phyloP scores from a whole-genome alignment of 2,329 filamentous ascomycete species.

The Fusarium sp. region DNA sequence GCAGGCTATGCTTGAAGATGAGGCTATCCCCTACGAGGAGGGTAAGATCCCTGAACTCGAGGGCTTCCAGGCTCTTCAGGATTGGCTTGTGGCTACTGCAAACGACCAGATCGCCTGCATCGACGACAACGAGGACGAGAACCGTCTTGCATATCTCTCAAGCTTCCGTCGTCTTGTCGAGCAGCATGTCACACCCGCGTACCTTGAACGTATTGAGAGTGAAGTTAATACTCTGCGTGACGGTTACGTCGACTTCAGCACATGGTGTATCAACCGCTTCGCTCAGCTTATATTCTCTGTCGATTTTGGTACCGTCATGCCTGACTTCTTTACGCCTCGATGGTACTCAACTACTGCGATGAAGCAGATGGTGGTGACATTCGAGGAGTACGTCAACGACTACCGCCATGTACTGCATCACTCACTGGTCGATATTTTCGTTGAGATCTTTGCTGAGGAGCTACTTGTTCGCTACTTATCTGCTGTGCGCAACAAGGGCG shows the following conservation, averaged over 20 bases:
- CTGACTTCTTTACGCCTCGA: slow-evolving; percentile 86
- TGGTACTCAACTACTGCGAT: slow-evolving; percentile 91
- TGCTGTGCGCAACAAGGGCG: slow-evolving; percentile 86
- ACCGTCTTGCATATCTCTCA: slow-evolving; percentile 81
- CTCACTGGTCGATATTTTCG: slow-evolving; percentile 87
- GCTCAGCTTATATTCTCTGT: slow-evolving; percentile 86
- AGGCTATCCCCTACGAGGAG: slow-evolving; percentile 76
- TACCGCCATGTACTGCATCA: slow-evolving; percentile 86
- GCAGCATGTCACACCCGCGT: slow-evolving; percentile 79
- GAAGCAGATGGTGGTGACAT: slow-evolving; percentile 92
- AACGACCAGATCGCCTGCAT: slow-evolving; percentile 99
- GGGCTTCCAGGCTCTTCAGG: slow-evolving; percentile 81
- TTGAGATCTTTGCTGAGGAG: slow-evolving; percentile 92
- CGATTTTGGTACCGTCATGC: slow-evolving; percentile 84
- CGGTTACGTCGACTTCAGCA: slow-evolving; percentile 93
- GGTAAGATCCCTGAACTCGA: slow-evolving; percentile 64
- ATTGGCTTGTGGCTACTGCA: slow-evolving; percentile 95
- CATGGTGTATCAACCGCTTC: slow-evolving; percentile 89
- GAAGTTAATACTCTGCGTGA: slow-evolving; percentile 82
- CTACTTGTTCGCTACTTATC: slow-evolving; percentile 86
- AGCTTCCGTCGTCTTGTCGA: slow-evolving; percentile 87
- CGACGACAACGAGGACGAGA: slow-evolving; percentile 84
- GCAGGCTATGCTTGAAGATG: slow-evolving; percentile 88
- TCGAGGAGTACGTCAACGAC: slow-evolving; percentile 93
- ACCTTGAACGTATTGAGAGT: slow-evolving; percentile 75